A percentile compares a stretch with the other conserved stretches of the same genome.
Evolutionary conservation across 1,139 yeast genomes (phyloP).

Genomic region (Zygoascus meyerae): DNA sequence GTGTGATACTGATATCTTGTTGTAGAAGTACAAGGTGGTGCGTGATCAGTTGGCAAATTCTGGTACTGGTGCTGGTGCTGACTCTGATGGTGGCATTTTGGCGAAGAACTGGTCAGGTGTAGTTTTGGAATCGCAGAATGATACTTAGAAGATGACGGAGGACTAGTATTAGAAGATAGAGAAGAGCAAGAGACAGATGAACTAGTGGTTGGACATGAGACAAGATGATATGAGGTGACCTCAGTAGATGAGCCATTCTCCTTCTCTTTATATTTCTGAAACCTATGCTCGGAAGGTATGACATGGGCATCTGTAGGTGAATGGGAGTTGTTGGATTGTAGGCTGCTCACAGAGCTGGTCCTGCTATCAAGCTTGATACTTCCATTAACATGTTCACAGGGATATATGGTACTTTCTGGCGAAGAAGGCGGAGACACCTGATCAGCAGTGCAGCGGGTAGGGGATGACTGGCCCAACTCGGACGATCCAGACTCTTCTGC

Average conservation of each 20-base stretch:
- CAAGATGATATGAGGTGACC: not conserved
- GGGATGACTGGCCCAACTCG: not conserved
- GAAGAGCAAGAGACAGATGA: not conserved
- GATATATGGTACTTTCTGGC: not conserved
- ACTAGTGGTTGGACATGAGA: not conserved
- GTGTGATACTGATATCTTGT: too few relatives aligned
- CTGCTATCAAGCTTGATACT: not conserved
- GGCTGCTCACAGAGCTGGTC: conserved; percentile 1
- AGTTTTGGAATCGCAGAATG: not conserved
- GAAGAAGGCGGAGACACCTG: not conserved
- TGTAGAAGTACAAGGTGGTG: too few relatives aligned
- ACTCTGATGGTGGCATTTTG: not conserved
- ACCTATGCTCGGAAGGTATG: not conserved
- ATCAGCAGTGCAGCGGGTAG: not conserved
- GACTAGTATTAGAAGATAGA: too few relatives aligned
- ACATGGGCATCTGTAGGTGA: not conserved
- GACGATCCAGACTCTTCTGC: not conserved
- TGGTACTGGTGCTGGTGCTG: too few relatives aligned
- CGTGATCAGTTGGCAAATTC: too few relatives aligned
- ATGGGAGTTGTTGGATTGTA: not conserved
- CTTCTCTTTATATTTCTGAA: not conserved
- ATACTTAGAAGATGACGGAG: too few relatives aligned
- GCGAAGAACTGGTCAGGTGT: not conserved
- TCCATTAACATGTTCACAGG: not conserved
- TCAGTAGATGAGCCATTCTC: not conserved